Evolutionary conservation across 2,329 filamentous ascomycete genomes (phyloP).

Genomic region (Colletotrichum incanum): DNA sequence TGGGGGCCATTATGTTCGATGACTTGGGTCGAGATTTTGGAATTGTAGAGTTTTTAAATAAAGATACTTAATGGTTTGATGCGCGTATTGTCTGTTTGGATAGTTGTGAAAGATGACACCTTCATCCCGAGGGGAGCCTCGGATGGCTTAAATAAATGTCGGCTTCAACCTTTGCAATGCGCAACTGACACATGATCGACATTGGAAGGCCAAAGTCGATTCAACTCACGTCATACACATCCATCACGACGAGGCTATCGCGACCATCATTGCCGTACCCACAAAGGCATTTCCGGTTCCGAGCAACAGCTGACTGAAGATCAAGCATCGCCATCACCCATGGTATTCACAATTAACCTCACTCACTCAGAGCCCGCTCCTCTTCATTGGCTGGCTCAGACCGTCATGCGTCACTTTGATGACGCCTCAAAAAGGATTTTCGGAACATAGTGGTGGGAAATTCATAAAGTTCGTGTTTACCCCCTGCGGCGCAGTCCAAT

Average conservation of each 20-base stretch:
- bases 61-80: not conserved
- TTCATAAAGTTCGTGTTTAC: not conserved
- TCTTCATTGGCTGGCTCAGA: not conserved
- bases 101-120: not conserved
- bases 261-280: not conserved
- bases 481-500: conserved; percentile 37
- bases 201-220: no score
- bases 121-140: not conserved
- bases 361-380: not conserved
- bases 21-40: not conserved
- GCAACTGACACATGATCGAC: not conserved
- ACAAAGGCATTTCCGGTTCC: not conserved
- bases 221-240: not conserved
- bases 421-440: conserved; percentile 5
- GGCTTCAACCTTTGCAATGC: not conserved
- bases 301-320: conserved; percentile 16
- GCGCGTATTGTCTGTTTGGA: not conserved
- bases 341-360: not conserved
- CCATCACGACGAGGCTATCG: not conserved
- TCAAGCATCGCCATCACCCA: conserved; percentile 7
- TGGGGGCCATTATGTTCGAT: conserved; percentile 23
- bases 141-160: conserved; percentile 5
- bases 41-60: no score
- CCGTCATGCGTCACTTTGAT: conserved; percentile 23
- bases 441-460: conserved; percentile 4